These are phyloP conservation scores for Lolium multiflorum DNA, from an alignment of 176 grass and related monocot genomes.

Conservation along the genomic window DNA sequence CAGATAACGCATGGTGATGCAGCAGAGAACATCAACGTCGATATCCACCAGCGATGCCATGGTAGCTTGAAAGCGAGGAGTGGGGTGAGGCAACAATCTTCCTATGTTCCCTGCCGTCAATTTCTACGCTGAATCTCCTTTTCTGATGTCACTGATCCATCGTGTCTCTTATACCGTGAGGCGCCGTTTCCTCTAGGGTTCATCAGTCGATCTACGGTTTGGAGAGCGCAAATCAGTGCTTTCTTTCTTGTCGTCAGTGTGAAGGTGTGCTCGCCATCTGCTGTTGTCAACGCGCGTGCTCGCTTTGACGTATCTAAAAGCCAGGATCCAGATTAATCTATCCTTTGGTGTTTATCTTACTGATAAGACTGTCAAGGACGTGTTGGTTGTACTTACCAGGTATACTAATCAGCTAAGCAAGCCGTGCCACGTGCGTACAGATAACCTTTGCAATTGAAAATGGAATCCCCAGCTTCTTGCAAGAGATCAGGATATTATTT, in stretches of 20 bases:
- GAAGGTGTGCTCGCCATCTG: neutral
- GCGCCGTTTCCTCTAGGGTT: neutral
- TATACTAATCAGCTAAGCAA: slow-evolving; percentile 23
- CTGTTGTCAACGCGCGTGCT: slow-evolving; percentile 29
- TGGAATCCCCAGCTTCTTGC: neutral
- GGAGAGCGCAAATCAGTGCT: neutral
- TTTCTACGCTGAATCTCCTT: neutral
- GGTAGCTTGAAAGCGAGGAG: too few species aligned
- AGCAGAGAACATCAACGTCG: too few species aligned
- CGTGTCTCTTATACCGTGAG: neutral
- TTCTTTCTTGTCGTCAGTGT: neutral
- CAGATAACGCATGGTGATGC: too few species aligned
- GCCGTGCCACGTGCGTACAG: neutral
- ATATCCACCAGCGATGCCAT: slow-evolving; percentile 38
- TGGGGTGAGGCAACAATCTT: slow-evolving; percentile 4
- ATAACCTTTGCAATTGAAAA: slow-evolving; percentile 5
- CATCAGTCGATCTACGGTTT: neutral
- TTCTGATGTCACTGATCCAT: neutral
- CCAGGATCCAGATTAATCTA: neutral
- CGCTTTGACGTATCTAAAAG: neutral
- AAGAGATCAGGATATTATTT: neutral
- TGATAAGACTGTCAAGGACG: neutral
- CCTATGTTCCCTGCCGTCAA: neutral
- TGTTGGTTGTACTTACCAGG: slow-evolving; percentile 11
- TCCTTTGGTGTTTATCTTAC: neutral